Percentiles rank a stretch among this genome's conserved stretches.
phyloP scores from a whole-genome alignment of 148 eudicot species.

The Camellia lanceoleosa region DNA sequence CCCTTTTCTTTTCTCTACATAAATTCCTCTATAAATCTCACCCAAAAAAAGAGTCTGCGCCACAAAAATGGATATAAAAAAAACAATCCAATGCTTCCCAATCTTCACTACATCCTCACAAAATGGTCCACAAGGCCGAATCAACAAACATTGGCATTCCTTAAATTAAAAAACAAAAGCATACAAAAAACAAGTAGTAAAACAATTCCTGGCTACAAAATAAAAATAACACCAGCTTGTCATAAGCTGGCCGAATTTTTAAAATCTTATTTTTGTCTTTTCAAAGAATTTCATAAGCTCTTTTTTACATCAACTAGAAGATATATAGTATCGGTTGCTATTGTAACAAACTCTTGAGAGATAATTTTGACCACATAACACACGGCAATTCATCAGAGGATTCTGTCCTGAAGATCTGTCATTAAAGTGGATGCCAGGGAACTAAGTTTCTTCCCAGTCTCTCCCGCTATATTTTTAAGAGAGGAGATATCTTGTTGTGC shows the following conservation, averaged over 20 bases:
- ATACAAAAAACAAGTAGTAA: background rate
- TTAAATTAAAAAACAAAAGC: background rate
- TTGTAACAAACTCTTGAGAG: constrained; percentile 18
- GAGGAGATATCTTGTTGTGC: constrained; percentile 96
- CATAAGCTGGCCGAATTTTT: background rate
- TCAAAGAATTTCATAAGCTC: constrained; percentile 30
- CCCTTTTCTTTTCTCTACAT: too few species aligned
- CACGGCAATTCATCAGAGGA: constrained; percentile 39
- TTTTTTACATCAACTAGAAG: constrained; percentile 28
- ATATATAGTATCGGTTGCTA: constrained; percentile 14
- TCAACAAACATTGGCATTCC: background rate
- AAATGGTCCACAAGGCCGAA: background rate
- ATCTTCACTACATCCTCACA: background rate
- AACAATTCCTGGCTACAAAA: constrained; percentile 1
- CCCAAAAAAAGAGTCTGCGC: too few species aligned
- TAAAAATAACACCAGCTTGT: constrained; percentile 1
- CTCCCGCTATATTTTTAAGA: constrained; percentile 92
- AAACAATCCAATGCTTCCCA: background rate
- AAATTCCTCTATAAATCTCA: too few species aligned
- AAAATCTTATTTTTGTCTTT: constrained; percentile 21
- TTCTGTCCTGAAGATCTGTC: constrained; percentile 81
- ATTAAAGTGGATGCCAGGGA: constrained; percentile 65
- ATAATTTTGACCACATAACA: constrained; percentile 17
- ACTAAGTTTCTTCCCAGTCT: constrained; percentile 89
- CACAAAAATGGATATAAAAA: too few species aligned